phyloP scores from a whole-genome alignment of 2,329 filamentous ascomycete genomes.

The Tolypocladium album region DNA sequence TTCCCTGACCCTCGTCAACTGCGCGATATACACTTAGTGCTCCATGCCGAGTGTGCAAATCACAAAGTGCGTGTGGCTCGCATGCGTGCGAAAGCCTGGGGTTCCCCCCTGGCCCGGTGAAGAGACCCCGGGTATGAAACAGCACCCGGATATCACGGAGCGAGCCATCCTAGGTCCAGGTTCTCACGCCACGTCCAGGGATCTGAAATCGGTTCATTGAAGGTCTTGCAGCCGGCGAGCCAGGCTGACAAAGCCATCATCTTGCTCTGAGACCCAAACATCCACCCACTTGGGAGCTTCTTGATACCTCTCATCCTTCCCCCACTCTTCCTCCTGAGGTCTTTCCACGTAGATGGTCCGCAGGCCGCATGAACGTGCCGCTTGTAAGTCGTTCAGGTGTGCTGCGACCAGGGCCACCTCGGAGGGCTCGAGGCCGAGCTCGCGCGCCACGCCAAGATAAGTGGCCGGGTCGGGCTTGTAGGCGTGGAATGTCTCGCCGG shows the following conservation, averaged over 20 bases:
- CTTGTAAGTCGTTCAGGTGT: conserved; percentile 58
- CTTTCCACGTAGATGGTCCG: conserved; percentile 67
- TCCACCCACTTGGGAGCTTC: conserved; percentile 35
- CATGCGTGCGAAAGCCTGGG: neutral
- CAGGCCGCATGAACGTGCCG: conserved; percentile 53
- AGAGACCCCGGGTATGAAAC: neutral
- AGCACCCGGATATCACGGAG: neutral
- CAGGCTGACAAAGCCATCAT: conserved; percentile 20
- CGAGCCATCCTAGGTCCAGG: neutral
- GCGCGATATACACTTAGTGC: neutral
- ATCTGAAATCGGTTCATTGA: neutral
- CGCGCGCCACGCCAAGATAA: conserved; percentile 56
- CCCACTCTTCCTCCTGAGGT: conserved; percentile 52
- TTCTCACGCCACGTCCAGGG: neutral
- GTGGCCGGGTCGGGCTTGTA: conserved; percentile 64
- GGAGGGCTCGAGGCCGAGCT: conserved; percentile 41
- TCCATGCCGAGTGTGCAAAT: neutral
- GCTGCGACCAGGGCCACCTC: conserved; percentile 71
- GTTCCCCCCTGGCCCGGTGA: neutral
- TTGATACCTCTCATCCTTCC: conserved; percentile 32
- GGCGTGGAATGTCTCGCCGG: conserved; percentile 57
- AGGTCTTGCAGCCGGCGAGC: conserved; percentile 14
- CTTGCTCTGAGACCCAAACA: conserved; percentile 23
- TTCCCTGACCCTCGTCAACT: neutral
- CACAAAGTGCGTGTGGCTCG: neutral